Evolutionary conservation across 2,329 filamentous ascomycete species (phyloP).

Genomic region (Clonostachys solani): DNA sequence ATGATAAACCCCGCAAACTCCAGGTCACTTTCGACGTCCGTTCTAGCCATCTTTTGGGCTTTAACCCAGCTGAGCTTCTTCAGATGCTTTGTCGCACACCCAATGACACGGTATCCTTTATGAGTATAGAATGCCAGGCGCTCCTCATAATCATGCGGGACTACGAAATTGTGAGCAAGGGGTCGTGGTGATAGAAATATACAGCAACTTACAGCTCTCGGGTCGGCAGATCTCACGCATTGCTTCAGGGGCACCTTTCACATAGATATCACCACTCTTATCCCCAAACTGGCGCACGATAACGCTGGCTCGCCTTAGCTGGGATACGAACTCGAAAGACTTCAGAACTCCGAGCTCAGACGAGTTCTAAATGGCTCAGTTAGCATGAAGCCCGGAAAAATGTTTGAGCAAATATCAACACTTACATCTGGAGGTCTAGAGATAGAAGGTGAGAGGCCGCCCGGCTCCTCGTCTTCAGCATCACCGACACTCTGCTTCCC

Average conservation of each 20-base stretch:
- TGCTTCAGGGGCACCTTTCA: conserved; percentile 94
- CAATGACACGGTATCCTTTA: conserved; percentile 93
- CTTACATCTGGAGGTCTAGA: conserved; percentile 68
- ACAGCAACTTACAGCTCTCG: conserved; percentile 62
- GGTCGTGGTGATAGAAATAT: conserved; percentile 5
- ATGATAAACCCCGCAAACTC: conserved; percentile 96
- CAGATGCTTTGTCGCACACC: conserved; percentile 85
- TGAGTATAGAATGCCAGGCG: conserved; percentile 89
- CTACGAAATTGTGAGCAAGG: conserved; percentile 22
- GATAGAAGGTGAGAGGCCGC: conserved; percentile 78
- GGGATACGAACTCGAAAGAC: conserved; percentile 91
- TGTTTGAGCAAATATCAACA: not conserved
- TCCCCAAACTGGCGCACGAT: conserved; percentile 86
- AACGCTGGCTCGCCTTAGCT: conserved; percentile 87
- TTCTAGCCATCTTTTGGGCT: conserved; percentile 86
- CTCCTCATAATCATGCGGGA: conserved; percentile 87
- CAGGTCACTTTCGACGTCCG: conserved; percentile 77
- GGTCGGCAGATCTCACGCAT: conserved; percentile 89
- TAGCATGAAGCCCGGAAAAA: conserved; percentile 3
- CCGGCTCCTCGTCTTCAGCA: conserved; percentile 69
- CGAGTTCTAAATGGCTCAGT: conserved; percentile 31
- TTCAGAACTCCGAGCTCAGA: conserved; percentile 89
- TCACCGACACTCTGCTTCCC: conserved; percentile 64
- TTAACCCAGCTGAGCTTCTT: conserved; percentile 89
- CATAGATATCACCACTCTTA: conserved; percentile 80